phyloP scores from a whole-genome alignment of 768 basidiomycete species.

The Pleurotus sapidus region DNA sequence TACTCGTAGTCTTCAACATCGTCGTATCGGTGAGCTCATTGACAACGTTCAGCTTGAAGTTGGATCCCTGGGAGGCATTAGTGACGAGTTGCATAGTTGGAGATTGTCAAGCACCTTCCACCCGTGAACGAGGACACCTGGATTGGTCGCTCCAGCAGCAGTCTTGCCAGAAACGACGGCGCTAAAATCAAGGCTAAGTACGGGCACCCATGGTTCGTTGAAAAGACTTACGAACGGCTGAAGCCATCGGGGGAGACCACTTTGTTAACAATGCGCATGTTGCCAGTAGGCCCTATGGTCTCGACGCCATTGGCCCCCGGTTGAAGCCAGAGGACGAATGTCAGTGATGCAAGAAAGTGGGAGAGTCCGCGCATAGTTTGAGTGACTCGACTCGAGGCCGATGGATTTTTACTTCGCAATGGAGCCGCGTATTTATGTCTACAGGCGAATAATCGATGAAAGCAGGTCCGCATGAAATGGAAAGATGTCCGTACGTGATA shows the following conservation, averaged over 20 bases:
- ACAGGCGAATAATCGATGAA: no score
- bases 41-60: constrained; percentile 37
- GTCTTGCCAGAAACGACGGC: constrained; percentile 11
- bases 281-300: constrained; percentile 1
- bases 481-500: no score
- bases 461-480: no score
- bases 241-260: constrained; percentile 9
- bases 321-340: neutral
- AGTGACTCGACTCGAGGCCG: neutral
- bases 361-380: neutral
- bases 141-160: constrained; percentile 12
- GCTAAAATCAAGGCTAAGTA: neutral
- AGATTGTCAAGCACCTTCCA: constrained; percentile 24
- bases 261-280: constrained; percentile 5
- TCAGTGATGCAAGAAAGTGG: neutral
- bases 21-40: constrained; percentile 34
- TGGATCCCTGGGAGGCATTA: constrained; percentile 26
- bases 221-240: constrained; percentile 7
- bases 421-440: no score
- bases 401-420: neutral
- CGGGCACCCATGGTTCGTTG: neutral
- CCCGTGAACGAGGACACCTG: constrained; percentile 31
- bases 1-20: constrained; percentile 36
- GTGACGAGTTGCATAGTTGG: neutral
- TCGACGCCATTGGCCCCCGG: neutral